These are phyloP conservation scores for Bigelowiella natans DNA, from an alignment of 78 protist species.

Conservation along the genomic window DNA sequence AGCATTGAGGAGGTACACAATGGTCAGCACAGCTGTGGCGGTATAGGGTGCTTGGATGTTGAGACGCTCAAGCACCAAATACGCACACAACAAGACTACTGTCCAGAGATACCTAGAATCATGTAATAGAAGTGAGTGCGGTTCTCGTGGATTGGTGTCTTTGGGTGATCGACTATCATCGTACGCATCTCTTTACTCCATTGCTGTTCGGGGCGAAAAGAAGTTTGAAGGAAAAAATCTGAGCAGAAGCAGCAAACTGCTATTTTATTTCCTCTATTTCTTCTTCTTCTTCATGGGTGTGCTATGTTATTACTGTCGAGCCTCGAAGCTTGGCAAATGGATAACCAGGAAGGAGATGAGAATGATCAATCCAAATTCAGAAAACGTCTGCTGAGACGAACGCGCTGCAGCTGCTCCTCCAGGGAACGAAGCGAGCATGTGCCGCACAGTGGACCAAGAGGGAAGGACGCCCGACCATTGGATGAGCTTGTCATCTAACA, in stretches of 20 bases:
- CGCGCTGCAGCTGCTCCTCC: background rate
- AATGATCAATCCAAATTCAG: background rate
- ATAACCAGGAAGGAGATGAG: background rate
- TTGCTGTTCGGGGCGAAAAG: too few relatives aligned
- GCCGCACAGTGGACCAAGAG: background rate
- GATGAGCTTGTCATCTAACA: background rate
- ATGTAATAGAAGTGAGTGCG: too few relatives aligned
- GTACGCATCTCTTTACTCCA: too few relatives aligned
- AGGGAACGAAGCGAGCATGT: background rate
- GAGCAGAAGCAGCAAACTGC: too few relatives aligned
- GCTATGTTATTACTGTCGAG: too few relatives aligned
- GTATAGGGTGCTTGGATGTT: background rate
- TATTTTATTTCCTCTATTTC: too few relatives aligned
- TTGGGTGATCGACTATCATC: too few relatives aligned
- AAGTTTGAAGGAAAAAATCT: too few relatives aligned
- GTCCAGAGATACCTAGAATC: background rate
- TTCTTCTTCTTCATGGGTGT: too few relatives aligned
- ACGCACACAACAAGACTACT: background rate
- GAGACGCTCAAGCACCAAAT: background rate
- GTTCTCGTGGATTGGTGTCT: too few relatives aligned
- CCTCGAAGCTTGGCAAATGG: background rate
- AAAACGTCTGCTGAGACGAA: background rate
- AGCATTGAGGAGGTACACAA: too few relatives aligned
- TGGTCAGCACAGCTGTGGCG: background rate
- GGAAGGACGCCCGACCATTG: background rate